Evolutionary conservation across 805 yeast species (phyloP), one percentile per base, ranked within the genome.

Genomic region (Sugiyamaella smithiae): DNA sequence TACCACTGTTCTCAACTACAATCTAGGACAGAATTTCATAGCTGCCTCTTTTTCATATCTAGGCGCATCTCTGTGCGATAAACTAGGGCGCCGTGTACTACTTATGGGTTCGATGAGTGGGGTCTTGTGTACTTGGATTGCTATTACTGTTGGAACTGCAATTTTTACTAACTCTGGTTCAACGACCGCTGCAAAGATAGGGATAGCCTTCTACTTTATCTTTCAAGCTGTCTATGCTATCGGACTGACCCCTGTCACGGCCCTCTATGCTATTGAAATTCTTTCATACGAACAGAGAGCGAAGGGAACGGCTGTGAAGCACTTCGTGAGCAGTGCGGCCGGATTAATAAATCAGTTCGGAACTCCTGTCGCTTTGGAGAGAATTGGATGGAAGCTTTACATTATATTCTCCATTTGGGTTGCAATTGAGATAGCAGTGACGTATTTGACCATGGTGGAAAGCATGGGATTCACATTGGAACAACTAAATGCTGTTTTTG

Each of bases 241-340:
- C 48, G 67, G 65, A 1, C 60, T 63, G 50, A 68, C 68, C 16
- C 63, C 70, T 8, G 57, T 68, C 55, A 65, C 61, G 45, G 64
- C 66, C 25, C 59, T 64, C 24, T 67, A 67, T 43, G 62, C 67
- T 9, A 52, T 17, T 8, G 54, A 51, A 29, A 58, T 63, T 6
- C 44, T 59, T 19, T 55, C 62, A 24, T 63, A 59, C 42, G 51
- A 57, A 9, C 49, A 59, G 52, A 55, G 67, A 44, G 60, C 67
- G 3, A 56, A 61, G 48, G 57, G 57, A n/a, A 36, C 42, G 31
- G 45, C 58, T 43, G 36, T 50, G 7, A 26, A n/a, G 3, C 35
- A 36, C n/a, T n/a, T 45, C 7, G 45, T 46, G 7, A 35, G 43
- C 12, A 41, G 50, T 20, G 46, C 33, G 14, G 36, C 46, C n/a